A percentile compares a stretch with the other conserved stretches of the same genome.
phyloP scores from a whole-genome alignment of 2,329 filamentous ascomycete species.

The Fonsecaea erecta region DNA sequence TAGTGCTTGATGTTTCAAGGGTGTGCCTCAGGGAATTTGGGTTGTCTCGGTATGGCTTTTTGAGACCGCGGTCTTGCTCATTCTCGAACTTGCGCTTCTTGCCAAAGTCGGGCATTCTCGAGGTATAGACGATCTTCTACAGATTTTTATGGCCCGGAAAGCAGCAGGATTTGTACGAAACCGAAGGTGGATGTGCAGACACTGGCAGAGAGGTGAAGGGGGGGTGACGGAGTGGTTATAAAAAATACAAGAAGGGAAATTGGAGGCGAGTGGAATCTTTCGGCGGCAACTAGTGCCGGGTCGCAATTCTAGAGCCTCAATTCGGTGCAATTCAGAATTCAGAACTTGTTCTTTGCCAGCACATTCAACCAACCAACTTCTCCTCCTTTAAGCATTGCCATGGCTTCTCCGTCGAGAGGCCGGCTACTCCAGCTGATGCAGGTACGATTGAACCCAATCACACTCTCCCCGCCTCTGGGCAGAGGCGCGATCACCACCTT shows the following conservation, averaged over 20 bases:
- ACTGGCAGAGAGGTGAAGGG: not conserved
- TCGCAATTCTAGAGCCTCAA: conserved; percentile 2
- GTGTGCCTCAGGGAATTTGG: not conserved
- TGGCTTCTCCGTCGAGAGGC: conserved; percentile 31
- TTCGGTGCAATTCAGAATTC: conserved; percentile 8
- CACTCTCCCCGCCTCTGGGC: not conserved
- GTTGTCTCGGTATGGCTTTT: conserved; percentile 14
- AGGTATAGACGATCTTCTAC: not conserved
- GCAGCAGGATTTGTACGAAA: not conserved
- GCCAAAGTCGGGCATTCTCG: conserved; percentile 20
- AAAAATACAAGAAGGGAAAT: conserved; percentile 6
- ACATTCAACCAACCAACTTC: not conserved
- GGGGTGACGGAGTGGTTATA: not conserved
- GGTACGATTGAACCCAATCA: conserved; percentile 16
- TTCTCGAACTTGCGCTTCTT: conserved; percentile 21
- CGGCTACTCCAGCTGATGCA: conserved; percentile 36
- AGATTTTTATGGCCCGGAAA: not conserved
- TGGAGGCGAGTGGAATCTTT: conserved; percentile 3
- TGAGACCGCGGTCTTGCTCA: not conserved
- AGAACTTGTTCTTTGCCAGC: conserved; percentile 1
- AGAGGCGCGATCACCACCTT: not conserved
- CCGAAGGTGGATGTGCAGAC: not conserved
- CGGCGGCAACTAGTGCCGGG: conserved; percentile 19
- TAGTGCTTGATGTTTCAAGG: not conserved
- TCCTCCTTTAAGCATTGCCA: conserved; percentile 22